These are phyloP conservation scores for Hypsizygus ulmarius DNA, from an alignment of 1,284 basidiomycete species.

Conservation along the genomic window DNA sequence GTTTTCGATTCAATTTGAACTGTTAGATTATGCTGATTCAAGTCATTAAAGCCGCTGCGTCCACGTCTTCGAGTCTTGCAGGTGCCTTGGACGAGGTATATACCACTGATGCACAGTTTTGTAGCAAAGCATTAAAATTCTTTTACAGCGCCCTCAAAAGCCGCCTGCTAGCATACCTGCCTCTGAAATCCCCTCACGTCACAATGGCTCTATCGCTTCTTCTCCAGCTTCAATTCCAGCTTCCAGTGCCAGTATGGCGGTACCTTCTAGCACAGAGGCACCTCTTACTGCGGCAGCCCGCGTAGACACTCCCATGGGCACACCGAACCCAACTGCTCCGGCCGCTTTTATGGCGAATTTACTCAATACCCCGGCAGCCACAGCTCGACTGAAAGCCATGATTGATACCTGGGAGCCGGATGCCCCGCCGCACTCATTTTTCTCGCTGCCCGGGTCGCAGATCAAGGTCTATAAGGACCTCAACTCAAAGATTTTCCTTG, in stretches of 20 bases:
- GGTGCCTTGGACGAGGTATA: background rate
- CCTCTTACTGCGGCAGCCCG: too few relatives aligned
- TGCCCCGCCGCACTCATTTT: slow-evolving; percentile 3
- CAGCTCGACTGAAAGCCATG: background rate
- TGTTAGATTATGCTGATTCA: background rate
- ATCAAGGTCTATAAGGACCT: slow-evolving; percentile 13
- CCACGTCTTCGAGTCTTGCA: slow-evolving; percentile 7
- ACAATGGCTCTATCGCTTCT: background rate
- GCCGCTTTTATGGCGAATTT: background rate
- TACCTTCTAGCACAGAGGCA: background rate
- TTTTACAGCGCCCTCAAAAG: too few relatives aligned
- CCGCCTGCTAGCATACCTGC: too few relatives aligned
- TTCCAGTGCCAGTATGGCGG: background rate
- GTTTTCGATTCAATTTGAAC: background rate
- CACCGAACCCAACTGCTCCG: too few relatives aligned
- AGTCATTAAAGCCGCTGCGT: slow-evolving; percentile 2
- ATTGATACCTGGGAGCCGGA: slow-evolving; percentile 4
- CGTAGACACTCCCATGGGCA: too few relatives aligned
- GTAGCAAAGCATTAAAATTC: too few relatives aligned
- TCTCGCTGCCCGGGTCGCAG: slow-evolving; percentile 6
- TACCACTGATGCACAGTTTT: too few relatives aligned
- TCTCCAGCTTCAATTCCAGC: background rate
- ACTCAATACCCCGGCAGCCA: background rate
- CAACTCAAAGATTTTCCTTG: slow-evolving; percentile 5
- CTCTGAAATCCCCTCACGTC: too few relatives aligned